Evolutionary conservation across 306 rosid species (phyloP), one percentile per base, ranked within the genome.

Genomic region (Citrullus colocynthis): DNA sequence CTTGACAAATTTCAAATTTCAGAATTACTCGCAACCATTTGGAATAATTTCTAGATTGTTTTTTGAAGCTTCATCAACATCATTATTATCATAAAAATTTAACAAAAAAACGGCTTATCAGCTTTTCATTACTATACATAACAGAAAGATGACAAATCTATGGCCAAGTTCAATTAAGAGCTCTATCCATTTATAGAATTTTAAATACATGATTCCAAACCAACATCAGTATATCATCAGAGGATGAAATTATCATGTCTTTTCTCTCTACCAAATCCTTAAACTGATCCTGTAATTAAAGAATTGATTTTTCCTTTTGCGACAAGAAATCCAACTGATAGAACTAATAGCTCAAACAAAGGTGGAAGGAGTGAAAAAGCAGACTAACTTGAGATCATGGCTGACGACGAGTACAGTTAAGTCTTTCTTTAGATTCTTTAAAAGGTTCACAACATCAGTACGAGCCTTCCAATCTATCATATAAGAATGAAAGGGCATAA

Each of bases 391-490:
- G 84, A 93, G 88, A 79, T 90, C 98, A 70, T 93, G 98, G 89
- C 98, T 90, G 72, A 93, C 93, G 81, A 91, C 97, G 21, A 94
- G 91, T 77, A 94, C 84, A 37, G 95, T 88, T 69, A 94, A 81
- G 61, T 94, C 93, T 79, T 87, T 90, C 84, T 91, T 94, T 28
- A 94, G 90, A 86, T 87, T 86, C 91, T 85, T 84, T 70, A 94
- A 85, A 82, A 94, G 97, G 88, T 90, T 91, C 84, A 91, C 96
- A 80, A 91, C 89, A 84, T 91, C 97, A 4, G 89, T 89, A 24
- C 93, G 96, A 65, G 97, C 97, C 84, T 90, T 91, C 98, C 97
- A 94, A 90, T 91, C 98, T 94, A 84, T 30, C 59, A 72, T 15
- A 71, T 48, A 82, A 49, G 72, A 85, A 24, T 44, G 17, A 42